Evolutionary conservation across 257 asterid genomes (phyloP).

Genomic region (Solanum rostratum): DNA sequence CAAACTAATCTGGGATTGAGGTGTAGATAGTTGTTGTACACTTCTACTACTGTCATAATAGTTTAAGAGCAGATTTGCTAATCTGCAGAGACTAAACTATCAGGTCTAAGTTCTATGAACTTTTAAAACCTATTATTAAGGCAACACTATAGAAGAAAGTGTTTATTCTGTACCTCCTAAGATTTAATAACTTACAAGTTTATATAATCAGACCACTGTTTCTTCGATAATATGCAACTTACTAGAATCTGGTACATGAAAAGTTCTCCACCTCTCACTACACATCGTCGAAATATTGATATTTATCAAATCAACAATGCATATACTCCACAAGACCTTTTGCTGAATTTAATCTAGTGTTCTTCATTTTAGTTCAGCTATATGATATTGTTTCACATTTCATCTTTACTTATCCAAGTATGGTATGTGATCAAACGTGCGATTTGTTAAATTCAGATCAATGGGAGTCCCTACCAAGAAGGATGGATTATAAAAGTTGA

Average conservation of each 20-base stretch:
- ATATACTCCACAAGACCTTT: neutral
- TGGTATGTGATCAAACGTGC: neutral
- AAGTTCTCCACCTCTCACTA: neutral
- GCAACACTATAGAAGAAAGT: neutral
- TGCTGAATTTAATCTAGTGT: neutral
- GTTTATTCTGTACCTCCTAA: neutral
- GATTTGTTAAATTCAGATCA: conserved; percentile 25
- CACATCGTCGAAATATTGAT: neutral
- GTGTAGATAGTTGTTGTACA: neutral
- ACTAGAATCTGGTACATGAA: neutral
- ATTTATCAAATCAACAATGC: neutral
- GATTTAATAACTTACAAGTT: neutral
- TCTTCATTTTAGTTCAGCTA: neutral
- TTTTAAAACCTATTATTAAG: neutral
- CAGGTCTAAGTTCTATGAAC: neutral
- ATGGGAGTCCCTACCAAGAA: conserved; percentile 68
- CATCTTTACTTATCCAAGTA: neutral
- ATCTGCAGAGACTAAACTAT: neutral
- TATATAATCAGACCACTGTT: neutral
- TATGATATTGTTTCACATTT: neutral
- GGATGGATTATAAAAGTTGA: conserved; percentile 98
- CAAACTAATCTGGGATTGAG: neutral
- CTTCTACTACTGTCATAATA: neutral
- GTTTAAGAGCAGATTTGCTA: neutral
- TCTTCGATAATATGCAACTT: neutral